A percentile compares a stretch with the other conserved stretches of the same genome.
Evolutionary conservation across 2,329 filamentous ascomycete species (phyloP).

Genomic region (Leptographium procerum): DNA sequence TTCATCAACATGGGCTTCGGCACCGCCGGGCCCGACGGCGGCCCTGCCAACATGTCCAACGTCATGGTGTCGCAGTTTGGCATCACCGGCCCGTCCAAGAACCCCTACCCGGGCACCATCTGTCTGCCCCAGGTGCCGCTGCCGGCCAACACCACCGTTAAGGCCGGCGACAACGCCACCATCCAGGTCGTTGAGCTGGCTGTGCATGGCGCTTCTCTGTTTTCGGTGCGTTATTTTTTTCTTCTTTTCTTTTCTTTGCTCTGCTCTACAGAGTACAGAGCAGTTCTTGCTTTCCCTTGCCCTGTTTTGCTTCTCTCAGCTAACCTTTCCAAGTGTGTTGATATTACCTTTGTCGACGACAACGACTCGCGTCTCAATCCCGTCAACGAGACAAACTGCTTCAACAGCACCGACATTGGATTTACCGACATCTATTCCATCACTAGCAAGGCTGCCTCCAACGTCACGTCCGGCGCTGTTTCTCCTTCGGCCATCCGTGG

Average conservation of each 20-base stretch:
- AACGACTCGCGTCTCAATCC: conserved; percentile 53
- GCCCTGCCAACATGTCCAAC: conserved; percentile 79
- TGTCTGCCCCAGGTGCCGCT: conserved; percentile 85
- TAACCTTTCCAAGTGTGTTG: conserved; percentile 60
- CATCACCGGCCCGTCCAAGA: conserved; percentile 68
- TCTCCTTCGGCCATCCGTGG: conserved; percentile 17
- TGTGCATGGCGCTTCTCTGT: conserved; percentile 71
- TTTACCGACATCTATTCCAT: conserved; percentile 70
- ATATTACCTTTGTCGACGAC: conserved; percentile 82
- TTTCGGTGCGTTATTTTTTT: conserved; percentile 47
- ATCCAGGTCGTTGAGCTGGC: conserved; percentile 81
- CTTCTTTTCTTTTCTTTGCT: background rate
- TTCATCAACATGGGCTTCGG: conserved; percentile 89
- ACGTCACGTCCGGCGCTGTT: conserved; percentile 20
- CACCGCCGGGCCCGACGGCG: conserved; percentile 47
- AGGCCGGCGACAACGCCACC: conserved; percentile 77
- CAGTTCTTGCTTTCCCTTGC: background rate
- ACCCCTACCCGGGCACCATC: conserved; percentile 77
- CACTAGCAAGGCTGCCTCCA: conserved; percentile 28
- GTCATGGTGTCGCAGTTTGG: conserved; percentile 72
- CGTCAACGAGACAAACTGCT: conserved; percentile 77
- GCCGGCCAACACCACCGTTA: conserved; percentile 57
- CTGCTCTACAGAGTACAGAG: too few species aligned
- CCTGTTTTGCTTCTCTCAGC: background rate
- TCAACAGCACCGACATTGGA: conserved; percentile 68